Percentiles rank a stretch among this genome's conserved stretches.
phyloP scores from a whole-genome alignment of 2,329 filamentous ascomycete species.

The Diaporthe citrichinensis region DNA sequence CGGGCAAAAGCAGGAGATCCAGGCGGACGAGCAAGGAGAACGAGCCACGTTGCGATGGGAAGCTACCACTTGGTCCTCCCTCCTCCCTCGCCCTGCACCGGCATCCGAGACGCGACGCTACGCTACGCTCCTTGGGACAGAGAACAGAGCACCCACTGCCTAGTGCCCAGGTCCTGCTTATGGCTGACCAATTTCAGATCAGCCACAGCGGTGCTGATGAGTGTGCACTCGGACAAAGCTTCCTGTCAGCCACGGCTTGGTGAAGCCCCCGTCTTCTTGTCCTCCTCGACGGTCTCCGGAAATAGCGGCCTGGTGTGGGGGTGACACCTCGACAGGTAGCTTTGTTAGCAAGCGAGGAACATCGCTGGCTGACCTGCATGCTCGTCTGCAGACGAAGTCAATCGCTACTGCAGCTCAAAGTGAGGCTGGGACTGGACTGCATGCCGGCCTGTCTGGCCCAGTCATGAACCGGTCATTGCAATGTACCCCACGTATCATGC shows the following conservation, averaged over 20 bases:
- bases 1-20: constrained; percentile 10
- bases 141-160: constrained; percentile 6
- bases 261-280: constrained; percentile 26
- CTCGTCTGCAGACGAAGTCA: constrained; percentile 34
- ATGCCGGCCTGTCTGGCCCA: constrained; percentile 40
- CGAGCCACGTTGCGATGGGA: constrained; percentile 40
- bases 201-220: constrained; percentile 15
- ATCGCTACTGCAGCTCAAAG: constrained; percentile 43
- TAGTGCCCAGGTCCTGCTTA: background rate
- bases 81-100: constrained; percentile 18
- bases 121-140: constrained; percentile 6
- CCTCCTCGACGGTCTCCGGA: constrained; percentile 32
- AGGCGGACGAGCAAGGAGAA: constrained; percentile 10
- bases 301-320: constrained; percentile 39
- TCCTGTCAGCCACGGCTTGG: constrained; percentile 34
- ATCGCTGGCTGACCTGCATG: constrained; percentile 40
- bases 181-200: constrained; percentile 21
- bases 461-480: constrained; percentile 26
- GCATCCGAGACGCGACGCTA: constrained; percentile 26
- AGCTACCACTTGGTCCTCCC: constrained; percentile 13
- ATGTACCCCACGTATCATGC: constrained; percentile 34
- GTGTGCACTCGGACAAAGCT: constrained; percentile 20
- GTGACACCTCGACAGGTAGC: constrained; percentile 34
- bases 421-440: constrained; percentile 43
- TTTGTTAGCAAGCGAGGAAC: constrained; percentile 9